Evolutionary conservation across 2,329 filamentous ascomycete species (phyloP).

Genomic region (Hirsutella rhossiliensis): DNA sequence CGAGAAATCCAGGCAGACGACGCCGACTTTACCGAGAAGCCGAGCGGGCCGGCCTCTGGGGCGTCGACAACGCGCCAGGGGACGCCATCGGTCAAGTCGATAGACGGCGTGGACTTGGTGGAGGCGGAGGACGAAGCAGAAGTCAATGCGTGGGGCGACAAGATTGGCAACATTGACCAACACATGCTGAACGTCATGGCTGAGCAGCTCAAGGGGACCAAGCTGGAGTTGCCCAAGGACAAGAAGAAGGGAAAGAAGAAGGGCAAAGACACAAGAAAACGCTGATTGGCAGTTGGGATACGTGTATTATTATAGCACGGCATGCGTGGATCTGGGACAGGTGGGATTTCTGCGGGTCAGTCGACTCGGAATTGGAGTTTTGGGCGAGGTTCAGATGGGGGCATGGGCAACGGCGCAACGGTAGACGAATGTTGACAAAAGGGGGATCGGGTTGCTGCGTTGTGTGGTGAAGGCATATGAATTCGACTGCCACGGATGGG

Average conservation of each 20-base stretch:
- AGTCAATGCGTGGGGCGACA: constrained; percentile 45
- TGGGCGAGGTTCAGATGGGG: not conserved
- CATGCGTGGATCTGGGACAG: too few species aligned
- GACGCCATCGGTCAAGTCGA: constrained; percentile 32
- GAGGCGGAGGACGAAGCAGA: constrained; percentile 30
- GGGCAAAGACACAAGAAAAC: constrained; percentile 45
- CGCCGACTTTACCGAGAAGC: constrained; percentile 67
- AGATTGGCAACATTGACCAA: constrained; percentile 55
- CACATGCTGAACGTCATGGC: constrained; percentile 64
- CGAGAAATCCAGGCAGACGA: constrained; percentile 83
- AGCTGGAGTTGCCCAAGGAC: constrained; percentile 51
- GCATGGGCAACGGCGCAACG: not conserved
- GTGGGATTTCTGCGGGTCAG: too few species aligned
- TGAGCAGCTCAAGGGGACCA: constrained; percentile 44
- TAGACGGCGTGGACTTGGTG: constrained; percentile 19
- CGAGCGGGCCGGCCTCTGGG: constrained; percentile 30
- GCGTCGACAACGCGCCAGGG: constrained; percentile 38
- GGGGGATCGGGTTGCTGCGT: not conserved
- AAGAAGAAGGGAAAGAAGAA: constrained; percentile 46
- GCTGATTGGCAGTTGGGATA: constrained; percentile 11
- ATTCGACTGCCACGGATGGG: too few species aligned
- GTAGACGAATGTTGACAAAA: not conserved
- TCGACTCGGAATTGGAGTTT: not conserved
- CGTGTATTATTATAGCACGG: not conserved
- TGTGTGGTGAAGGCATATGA: too few species aligned